phyloP scores from a whole-genome alignment of 1,284 basidiomycete species.

The Porogramme epimiltina region DNA sequence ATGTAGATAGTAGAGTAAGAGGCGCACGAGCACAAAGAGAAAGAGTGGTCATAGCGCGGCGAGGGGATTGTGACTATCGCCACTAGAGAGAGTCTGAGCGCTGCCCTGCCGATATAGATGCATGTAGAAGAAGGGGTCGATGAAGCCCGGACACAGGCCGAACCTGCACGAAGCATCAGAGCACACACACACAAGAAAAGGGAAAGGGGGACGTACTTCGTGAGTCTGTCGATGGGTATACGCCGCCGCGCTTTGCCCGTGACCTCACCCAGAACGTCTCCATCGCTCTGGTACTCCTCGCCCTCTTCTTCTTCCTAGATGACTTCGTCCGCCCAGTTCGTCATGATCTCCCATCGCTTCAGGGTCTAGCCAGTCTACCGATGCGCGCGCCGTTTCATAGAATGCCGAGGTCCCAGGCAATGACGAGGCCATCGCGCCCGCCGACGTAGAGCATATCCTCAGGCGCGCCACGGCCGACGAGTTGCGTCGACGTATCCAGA shows the following conservation, averaged over 20 bases:
- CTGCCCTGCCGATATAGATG: conserved; percentile 38
- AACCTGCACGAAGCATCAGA: conserved; percentile 25
- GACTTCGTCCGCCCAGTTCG: conserved; percentile 77
- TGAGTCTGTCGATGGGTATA: conserved; percentile 33
- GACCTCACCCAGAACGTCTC: conserved; percentile 78
- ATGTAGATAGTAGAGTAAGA: not conserved
- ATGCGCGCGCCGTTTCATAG: conserved; percentile 48
- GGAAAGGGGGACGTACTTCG: conserved; percentile 30
- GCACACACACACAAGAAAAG: no score
- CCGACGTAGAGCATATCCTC: conserved; percentile 94
- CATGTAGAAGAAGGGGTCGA: conserved; percentile 43
- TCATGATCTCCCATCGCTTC: conserved; percentile 71
- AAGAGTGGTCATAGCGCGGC: conserved; percentile 35
- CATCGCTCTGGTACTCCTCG: conserved; percentile 59
- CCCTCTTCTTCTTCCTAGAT: conserved; percentile 58
- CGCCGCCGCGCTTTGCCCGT: conserved; percentile 29
- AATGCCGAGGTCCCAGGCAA: conserved; percentile 88
- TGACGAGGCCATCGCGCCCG: conserved; percentile 89
- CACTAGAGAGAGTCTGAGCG: conserved; percentile 43
- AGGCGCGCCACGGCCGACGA: conserved; percentile 63
- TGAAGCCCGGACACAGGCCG: conserved; percentile 44
- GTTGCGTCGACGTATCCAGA: conserved; percentile 80
- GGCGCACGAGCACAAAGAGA: conserved; percentile 33
- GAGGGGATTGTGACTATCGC: conserved; percentile 37
- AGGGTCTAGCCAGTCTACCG: conserved; percentile 37